phyloP scores from a whole-genome alignment of 495 filamentous ascomycete species.

The Jackrogersella multiformis region DNA sequence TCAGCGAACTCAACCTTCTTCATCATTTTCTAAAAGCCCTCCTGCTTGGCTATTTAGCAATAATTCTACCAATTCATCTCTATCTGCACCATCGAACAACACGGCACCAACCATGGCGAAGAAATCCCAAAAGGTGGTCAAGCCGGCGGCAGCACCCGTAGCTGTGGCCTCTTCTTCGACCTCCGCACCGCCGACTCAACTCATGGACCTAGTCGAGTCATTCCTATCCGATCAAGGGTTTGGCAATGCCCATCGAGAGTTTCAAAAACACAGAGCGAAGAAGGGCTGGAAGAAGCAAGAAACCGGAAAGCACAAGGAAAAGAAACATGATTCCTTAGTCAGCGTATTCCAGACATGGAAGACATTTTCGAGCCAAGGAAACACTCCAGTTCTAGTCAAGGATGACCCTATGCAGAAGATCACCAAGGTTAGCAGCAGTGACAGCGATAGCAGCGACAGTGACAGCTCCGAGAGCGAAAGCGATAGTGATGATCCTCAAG shows the following conservation, averaged over 20 bases:
- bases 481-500: conserved; percentile 52
- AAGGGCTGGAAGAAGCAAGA: conserved; percentile 53
- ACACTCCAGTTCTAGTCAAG: conserved; percentile 45
- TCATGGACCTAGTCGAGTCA: conserved; percentile 70
- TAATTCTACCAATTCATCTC: conserved; percentile 42
- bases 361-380: conserved; percentile 46
- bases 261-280: conserved; percentile 65
- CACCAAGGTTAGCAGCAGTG: conserved; percentile 53
- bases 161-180: conserved; percentile 11
- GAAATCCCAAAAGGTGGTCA: conserved; percentile 40
- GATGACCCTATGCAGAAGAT: conserved; percentile 46
- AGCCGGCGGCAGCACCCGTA: conserved; percentile 27
- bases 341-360: conserved; percentile 59
- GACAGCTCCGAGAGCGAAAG: conserved; percentile 53
- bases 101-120: conserved; percentile 43
- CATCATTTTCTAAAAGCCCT: conserved; percentile 34
- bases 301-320: conserved; percentile 37
- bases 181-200: conserved; percentile 59
- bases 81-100: conserved; percentile 7
- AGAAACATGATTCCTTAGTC: conserved; percentile 52
- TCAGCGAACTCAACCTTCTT: conserved; percentile 3
- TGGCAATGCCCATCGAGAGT: conserved; percentile 63
- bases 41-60: conserved; percentile 61
- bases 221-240: conserved; percentile 76
- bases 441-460: conserved; percentile 49